These are phyloP conservation scores for Ceratobasidium sp. DNA, from an alignment of 1,284 basidiomycete genomes.

Conservation along the genomic window DNA sequence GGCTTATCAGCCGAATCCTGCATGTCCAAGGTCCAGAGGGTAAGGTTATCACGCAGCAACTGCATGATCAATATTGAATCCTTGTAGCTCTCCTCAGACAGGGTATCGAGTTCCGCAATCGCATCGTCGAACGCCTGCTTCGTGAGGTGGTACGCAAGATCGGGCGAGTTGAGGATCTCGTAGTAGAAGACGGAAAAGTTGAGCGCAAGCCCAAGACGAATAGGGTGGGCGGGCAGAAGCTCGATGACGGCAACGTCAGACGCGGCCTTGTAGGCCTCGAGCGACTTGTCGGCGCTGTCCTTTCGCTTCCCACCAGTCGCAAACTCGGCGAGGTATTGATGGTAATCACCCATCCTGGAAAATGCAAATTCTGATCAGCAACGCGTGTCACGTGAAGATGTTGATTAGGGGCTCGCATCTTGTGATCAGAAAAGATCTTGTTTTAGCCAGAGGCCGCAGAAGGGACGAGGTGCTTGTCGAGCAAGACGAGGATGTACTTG, in stretches of 20 bases:
- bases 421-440: conserved; percentile 99
- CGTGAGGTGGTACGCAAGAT: conserved; percentile 98
- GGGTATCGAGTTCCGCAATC: conserved; percentile 99
- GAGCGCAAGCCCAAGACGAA: conserved; percentile 97
- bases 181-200: conserved; percentile 99
- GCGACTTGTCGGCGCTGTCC: conserved; percentile 97
- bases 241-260: conserved; percentile 98
- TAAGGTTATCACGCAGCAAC: conserved; percentile 97
- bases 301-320: conserved; percentile 99
- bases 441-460: conserved; percentile 98
- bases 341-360: conserved; percentile 99
- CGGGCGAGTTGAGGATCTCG: conserved; percentile 99
- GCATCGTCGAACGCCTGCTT: conserved; percentile 99
- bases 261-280: conserved; percentile 99
- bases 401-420: conserved; percentile 77
- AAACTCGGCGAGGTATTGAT: conserved; percentile 99
- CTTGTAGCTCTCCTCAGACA: conserved; percentile 99
- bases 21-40: conserved; percentile 98
- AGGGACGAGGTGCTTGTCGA: conserved; percentile 99
- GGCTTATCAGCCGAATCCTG: conserved; percentile 68
- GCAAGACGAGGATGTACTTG: conserved; percentile 98
- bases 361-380: conserved; percentile 7
- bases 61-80: conserved; percentile 99
- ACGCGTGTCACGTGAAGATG: conserved; percentile 39
- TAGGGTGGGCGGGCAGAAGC: conserved; percentile 98